Evolutionary conservation across 768 basidiomycete species (phyloP).

Genomic region (Tylopilus sp.): DNA sequence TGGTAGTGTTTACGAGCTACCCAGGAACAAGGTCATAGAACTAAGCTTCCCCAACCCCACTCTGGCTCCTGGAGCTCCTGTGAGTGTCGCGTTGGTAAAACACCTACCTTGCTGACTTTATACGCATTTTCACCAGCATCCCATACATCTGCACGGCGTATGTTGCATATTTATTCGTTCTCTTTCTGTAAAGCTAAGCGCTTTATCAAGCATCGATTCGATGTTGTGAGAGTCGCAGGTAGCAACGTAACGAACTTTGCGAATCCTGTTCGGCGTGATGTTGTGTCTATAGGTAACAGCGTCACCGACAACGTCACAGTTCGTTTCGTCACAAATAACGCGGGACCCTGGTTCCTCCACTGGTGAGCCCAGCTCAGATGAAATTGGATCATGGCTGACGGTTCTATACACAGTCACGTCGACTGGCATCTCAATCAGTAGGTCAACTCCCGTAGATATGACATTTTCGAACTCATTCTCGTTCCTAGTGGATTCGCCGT

Average conservation of each 20-base stretch:
- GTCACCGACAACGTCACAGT: conserved; percentile 47
- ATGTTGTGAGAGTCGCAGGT: conserved; percentile 34
- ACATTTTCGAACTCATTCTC: neutral
- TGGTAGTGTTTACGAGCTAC: conserved; percentile 46
- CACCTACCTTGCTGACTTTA: neutral
- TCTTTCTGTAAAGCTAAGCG: neutral
- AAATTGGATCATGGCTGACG: neutral
- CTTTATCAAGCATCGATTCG: conserved; percentile 32
- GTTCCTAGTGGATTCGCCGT: conserved; percentile 25
- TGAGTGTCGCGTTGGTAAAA: conserved; percentile 16
- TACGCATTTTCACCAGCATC: conserved; percentile 26
- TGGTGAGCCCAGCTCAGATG: conserved; percentile 24
- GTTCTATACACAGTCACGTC: conserved; percentile 19
- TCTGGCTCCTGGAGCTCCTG: conserved; percentile 27
- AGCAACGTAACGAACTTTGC: conserved; percentile 31
- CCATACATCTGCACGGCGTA: conserved; percentile 42
- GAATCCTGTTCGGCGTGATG: conserved; percentile 37
- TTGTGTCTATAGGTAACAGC: conserved; percentile 22
- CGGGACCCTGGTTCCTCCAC: conserved; percentile 59
- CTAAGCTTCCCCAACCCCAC: conserved; percentile 39
- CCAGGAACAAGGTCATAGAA: conserved; percentile 43
- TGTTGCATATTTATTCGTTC: conserved; percentile 4
- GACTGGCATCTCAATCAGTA: conserved; percentile 31
- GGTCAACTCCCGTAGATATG: neutral
- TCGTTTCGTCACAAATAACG: conserved; percentile 62